These are phyloP conservation scores for Kokia cookei DNA, from an alignment of 441 rosid genomes.

Conservation along the genomic window DNA sequence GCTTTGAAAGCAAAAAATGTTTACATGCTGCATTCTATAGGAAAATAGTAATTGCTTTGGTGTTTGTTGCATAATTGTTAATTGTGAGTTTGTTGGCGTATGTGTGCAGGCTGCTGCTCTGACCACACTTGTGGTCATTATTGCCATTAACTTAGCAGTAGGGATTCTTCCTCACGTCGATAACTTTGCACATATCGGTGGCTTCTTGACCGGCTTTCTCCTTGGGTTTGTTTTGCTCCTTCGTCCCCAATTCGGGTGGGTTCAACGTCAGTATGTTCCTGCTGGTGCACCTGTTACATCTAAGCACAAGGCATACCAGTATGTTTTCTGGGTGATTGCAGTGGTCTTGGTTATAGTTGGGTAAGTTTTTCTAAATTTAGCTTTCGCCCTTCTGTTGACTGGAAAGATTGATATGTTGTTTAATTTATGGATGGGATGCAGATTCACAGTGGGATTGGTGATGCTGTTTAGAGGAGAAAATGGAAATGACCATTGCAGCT, in stretches of 20 bases:
- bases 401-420: neutral
- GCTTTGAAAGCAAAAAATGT: neutral
- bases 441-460: conserved; percentile 35
- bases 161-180: conserved; percentile 89
- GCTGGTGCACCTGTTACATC: conserved; percentile 43
- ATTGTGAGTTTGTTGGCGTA: neutral
- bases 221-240: conserved; percentile 67
- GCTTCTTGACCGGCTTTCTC: conserved; percentile 72
- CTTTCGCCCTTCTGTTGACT: neutral
- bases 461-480: conserved; percentile 41
- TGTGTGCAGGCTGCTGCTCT: conserved; percentile 67
- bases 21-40: neutral
- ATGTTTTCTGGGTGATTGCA: conserved; percentile 41
- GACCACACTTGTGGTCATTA: conserved; percentile 53
- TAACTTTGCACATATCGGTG: conserved; percentile 93
- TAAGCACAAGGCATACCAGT: conserved; percentile 65
- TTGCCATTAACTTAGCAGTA: conserved; percentile 64
- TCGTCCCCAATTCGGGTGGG: conserved; percentile 78
- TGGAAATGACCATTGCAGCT: conserved; percentile 38
- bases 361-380: conserved; percentile 31
- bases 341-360: conserved; percentile 39
- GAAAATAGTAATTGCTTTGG: neutral
- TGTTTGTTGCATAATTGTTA: neutral
- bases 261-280: conserved; percentile 32
- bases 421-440: conserved; percentile 10